Evolutionary conservation across 2,329 filamentous ascomycete genomes (phyloP).

Genomic region (Malbranchea zuffiana): DNA sequence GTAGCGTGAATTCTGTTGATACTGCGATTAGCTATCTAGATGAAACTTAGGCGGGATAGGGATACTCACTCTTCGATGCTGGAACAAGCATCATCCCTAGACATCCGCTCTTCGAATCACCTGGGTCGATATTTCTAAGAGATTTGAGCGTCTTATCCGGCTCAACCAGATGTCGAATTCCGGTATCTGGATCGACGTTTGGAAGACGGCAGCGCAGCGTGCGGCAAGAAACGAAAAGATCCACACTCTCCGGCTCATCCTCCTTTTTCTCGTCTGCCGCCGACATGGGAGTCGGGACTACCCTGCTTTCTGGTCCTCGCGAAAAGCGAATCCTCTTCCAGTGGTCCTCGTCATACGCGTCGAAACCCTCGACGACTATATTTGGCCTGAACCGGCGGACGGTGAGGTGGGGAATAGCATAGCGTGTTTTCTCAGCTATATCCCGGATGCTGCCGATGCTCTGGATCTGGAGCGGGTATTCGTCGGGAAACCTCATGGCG

Average conservation of each 20-base stretch:
- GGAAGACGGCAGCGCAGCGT: constrained; percentile 48
- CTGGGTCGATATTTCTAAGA: constrained; percentile 42
- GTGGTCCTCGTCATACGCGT: constrained; percentile 45
- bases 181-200: constrained; percentile 48
- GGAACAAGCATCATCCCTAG: constrained; percentile 44
- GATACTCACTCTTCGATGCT: constrained; percentile 19
- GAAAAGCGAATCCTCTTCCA: constrained; percentile 44
- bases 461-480: constrained; percentile 48
- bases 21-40: not conserved
- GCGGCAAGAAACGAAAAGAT: constrained; percentile 43
- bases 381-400: constrained; percentile 49
- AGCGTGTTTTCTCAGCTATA: constrained; percentile 34
- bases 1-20: constrained; percentile 24
- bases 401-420: constrained; percentile 34
- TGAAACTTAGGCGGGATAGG: constrained; percentile 3
- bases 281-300: not conserved
- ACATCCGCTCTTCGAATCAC: constrained; percentile 39
- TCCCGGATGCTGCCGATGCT: constrained; percentile 45
- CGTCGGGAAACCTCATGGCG: constrained; percentile 46
- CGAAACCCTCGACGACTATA: constrained; percentile 44
- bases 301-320: constrained; percentile 16
- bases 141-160: constrained; percentile 40
- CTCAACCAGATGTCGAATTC: constrained; percentile 37
- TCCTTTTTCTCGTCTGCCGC: not conserved
- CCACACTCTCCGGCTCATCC: constrained; percentile 20